Percentiles rank a stretch among this genome's conserved stretches.
Evolutionary conservation across 1,284 basidiomycete species (phyloP).

Genomic region (Hymenochaete sp.): DNA sequence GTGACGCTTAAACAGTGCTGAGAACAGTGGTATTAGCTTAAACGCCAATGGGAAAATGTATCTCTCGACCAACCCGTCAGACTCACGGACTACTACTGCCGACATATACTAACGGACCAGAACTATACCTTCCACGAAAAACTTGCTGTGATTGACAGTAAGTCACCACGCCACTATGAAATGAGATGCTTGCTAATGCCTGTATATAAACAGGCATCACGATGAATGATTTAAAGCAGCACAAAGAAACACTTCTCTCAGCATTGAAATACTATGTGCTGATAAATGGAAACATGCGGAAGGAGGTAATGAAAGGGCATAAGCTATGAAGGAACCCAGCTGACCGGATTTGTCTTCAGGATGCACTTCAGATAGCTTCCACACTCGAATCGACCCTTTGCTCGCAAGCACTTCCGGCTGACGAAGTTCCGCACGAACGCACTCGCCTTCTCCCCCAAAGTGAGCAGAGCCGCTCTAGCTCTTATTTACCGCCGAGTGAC

Average conservation of each 20-base stretch:
- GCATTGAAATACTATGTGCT: constrained; percentile 71
- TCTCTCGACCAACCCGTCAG: constrained; percentile 78
- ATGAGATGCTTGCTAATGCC: not conserved
- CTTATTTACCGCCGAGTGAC: constrained; percentile 18
- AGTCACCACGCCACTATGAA: constrained; percentile 26
- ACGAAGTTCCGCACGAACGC: constrained; percentile 49
- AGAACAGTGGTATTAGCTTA: constrained; percentile 37
- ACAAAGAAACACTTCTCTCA: constrained; percentile 57
- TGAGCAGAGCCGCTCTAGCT: constrained; percentile 25
- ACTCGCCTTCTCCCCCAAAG: constrained; percentile 63
- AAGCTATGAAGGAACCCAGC: constrained; percentile 4
- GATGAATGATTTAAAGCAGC: constrained; percentile 63
- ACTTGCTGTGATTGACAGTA: constrained; percentile 70
- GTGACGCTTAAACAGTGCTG: constrained; percentile 2
- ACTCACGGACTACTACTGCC: constrained; percentile 73
- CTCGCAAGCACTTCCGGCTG: constrained; percentile 45
- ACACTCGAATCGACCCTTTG: constrained; percentile 64
- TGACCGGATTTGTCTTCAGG: constrained; percentile 35
- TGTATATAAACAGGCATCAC: constrained; percentile 46
- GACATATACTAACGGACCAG: constrained; percentile 61
- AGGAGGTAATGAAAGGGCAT: constrained; percentile 66
- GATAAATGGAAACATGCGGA: constrained; percentile 79
- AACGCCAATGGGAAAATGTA: constrained; percentile 80
- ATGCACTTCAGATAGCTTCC: constrained; percentile 68
- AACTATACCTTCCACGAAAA: constrained; percentile 81